Percentiles rank a stretch among this genome's conserved stretches.
phyloP scores from a whole-genome alignment of 805 yeast species.

The Candida nemodendra region DNA sequence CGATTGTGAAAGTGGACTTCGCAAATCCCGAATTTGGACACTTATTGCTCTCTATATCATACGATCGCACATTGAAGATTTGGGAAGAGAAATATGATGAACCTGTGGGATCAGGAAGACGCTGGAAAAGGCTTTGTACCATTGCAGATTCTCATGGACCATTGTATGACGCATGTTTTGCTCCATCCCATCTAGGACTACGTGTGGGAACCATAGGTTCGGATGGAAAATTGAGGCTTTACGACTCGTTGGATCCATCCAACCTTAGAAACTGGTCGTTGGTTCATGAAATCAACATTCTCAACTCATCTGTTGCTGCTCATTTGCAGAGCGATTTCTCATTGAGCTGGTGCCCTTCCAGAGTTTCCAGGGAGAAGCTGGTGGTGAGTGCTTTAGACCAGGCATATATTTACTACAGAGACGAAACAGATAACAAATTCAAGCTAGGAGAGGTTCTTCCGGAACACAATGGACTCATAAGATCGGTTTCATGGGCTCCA shows the following conservation, averaged over 20 bases:
- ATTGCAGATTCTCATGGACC: conserved; percentile 88
- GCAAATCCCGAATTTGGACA: conserved; percentile 94
- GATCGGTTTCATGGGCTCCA: conserved; percentile 96
- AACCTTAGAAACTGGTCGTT: conserved; percentile 81
- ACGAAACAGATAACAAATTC: conserved; percentile 47
- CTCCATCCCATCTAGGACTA: conserved; percentile 80
- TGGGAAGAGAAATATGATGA: conserved; percentile 91
- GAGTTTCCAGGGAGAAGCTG: conserved; percentile 75
- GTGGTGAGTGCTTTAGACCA: conserved; percentile 85
- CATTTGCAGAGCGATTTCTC: conserved; percentile 84
- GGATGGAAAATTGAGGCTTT: conserved; percentile 81
- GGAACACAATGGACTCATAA: conserved; percentile 81
- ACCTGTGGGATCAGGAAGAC: conserved; percentile 68
- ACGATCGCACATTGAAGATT: conserved; percentile 82
- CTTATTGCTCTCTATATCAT: conserved; percentile 81
- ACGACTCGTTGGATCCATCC: conserved; percentile 88
- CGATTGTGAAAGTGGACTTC: conserved; percentile 81
- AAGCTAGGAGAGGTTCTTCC: conserved; percentile 63
- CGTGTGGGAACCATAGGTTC: conserved; percentile 84
- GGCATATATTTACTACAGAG: conserved; percentile 67
- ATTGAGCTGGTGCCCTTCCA: conserved; percentile 87
- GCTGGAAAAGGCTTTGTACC: conserved; percentile 78
- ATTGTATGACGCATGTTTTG: conserved; percentile 83
- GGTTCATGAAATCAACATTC: conserved; percentile 65
- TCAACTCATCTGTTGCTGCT: conserved; percentile 70